phyloP scores from a whole-genome alignment of 176 grass and related monocot species.

The Eremochloa ophiuroides region DNA sequence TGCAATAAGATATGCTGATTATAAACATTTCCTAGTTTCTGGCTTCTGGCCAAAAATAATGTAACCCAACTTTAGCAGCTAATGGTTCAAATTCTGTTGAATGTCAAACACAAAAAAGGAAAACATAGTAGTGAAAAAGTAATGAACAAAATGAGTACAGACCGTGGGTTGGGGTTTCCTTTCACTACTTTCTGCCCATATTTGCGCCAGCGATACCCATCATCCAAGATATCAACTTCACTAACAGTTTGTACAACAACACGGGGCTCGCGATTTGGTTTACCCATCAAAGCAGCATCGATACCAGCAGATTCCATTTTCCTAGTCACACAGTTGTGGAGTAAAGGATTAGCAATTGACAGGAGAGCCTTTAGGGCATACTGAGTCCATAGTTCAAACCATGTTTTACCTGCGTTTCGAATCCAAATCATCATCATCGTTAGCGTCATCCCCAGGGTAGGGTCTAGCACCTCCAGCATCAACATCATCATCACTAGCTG shows the following conservation, averaged over 20 bases:
- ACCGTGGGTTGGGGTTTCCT: conserved; percentile 99
- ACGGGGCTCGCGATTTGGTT: conserved; percentile 92
- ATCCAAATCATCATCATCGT: conserved; percentile 78
- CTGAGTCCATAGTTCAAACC: conserved; percentile 16
- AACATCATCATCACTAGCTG: conserved; percentile 66
- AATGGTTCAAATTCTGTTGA: not conserved
- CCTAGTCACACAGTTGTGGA: conserved; percentile 49
- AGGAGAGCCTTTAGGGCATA: not conserved
- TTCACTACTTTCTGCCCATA: conserved; percentile 99
- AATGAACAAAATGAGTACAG: conserved; percentile 17
- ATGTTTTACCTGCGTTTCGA: conserved; percentile 81
- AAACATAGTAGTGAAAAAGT: not conserved
- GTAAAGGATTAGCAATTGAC: conserved; percentile 26
- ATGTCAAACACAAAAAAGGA: not conserved
- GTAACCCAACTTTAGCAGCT: not conserved
- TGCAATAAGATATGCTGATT: not conserved
- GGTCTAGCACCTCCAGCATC: conserved; percentile 72
- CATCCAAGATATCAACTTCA: conserved; percentile 99
- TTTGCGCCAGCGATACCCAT: conserved; percentile 99
- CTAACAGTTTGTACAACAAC: conserved; percentile 99
- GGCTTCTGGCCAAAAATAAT: not conserved
- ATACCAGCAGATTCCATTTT: conserved; percentile 79
- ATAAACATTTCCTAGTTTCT: conserved; percentile 1
- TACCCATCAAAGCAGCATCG: conserved; percentile 78
- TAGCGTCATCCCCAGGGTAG: conserved; percentile 69